These are phyloP conservation scores for Pseudocercospora musae DNA, from an alignment of 2,329 filamentous ascomycete genomes.

Conservation along the genomic window DNA sequence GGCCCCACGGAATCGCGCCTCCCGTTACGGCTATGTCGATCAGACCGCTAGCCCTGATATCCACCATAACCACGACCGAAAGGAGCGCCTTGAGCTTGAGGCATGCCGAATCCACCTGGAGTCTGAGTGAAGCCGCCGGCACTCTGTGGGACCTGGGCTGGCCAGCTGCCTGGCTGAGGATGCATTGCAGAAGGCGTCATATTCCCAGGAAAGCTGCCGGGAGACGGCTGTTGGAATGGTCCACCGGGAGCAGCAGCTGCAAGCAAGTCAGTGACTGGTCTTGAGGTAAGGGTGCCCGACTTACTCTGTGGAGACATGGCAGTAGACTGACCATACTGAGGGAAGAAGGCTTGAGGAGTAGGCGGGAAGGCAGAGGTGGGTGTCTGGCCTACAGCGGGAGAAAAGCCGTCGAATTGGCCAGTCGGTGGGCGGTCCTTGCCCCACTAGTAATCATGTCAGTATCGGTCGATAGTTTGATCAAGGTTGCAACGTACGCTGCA, in stretches of 20 bases:
- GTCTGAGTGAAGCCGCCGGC: constrained; percentile 72
- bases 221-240: constrained; percentile 65
- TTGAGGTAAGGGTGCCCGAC: constrained; percentile 6
- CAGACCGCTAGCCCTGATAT: constrained; percentile 53
- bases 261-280: constrained; percentile 4
- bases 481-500: constrained; percentile 76
- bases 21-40: neutral
- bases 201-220: constrained; percentile 52
- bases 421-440: constrained; percentile 96
- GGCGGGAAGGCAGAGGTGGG: constrained; percentile 69
- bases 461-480: constrained; percentile 7
- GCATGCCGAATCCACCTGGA: constrained; percentile 49
- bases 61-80: constrained; percentile 57
- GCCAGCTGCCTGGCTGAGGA: constrained; percentile 42
- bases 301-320: constrained; percentile 53
- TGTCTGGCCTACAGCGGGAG: constrained; percentile 71
- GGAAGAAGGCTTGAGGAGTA: constrained; percentile 75
- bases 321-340: constrained; percentile 79
- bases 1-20: neutral
- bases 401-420: constrained; percentile 71
- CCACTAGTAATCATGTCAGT: constrained; percentile 65
- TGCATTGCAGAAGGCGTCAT: constrained; percentile 42
- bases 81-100: constrained; percentile 38
- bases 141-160: constrained; percentile 54
- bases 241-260: constrained; percentile 50